Evolutionary conservation across 495 filamentous ascomycete genomes (phyloP).

Genomic region (Penicillium fimorum): DNA sequence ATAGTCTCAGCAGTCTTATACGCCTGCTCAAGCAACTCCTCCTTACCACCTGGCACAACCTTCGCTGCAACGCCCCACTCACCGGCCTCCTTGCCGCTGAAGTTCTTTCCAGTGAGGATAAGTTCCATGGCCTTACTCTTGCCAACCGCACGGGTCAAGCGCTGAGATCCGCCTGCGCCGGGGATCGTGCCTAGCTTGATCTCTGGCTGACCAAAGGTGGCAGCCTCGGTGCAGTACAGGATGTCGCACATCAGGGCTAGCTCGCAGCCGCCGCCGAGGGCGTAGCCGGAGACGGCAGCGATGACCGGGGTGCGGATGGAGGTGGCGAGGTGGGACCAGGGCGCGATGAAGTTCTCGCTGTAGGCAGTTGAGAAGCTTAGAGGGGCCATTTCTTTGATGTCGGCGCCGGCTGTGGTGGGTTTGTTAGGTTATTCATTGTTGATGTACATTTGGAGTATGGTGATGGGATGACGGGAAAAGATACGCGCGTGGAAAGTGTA

Average conservation of each 20-base stretch:
- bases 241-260: constrained; percentile 97
- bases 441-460: not conserved
- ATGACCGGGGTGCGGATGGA: constrained; percentile 87
- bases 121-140: constrained; percentile 93
- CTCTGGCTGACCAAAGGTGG: constrained; percentile 94
- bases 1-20: constrained; percentile 85
- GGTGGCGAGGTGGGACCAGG: constrained; percentile 81
- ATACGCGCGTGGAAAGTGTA: not conserved
- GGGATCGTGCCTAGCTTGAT: constrained; percentile 92
- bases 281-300: constrained; percentile 90
- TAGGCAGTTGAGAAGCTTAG: constrained; percentile 85
- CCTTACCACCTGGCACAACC: constrained; percentile 71
- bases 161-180: constrained; percentile 86
- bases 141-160: constrained; percentile 82
- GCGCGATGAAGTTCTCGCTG: constrained; percentile 84
- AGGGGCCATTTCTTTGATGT: constrained; percentile 98
- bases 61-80: constrained; percentile 87
- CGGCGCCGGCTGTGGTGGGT: constrained; percentile 69
- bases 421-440: constrained; percentile 8
- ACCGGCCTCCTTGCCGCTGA: constrained; percentile 76
- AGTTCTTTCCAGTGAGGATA: constrained; percentile 81
- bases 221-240: constrained; percentile 77
- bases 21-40: constrained; percentile 75
- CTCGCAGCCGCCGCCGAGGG: constrained; percentile 93
- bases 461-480: not conserved